Conservation (phyloP, 1,284 basidiomycete species). For the Rhodotorula sp. region DNA sequence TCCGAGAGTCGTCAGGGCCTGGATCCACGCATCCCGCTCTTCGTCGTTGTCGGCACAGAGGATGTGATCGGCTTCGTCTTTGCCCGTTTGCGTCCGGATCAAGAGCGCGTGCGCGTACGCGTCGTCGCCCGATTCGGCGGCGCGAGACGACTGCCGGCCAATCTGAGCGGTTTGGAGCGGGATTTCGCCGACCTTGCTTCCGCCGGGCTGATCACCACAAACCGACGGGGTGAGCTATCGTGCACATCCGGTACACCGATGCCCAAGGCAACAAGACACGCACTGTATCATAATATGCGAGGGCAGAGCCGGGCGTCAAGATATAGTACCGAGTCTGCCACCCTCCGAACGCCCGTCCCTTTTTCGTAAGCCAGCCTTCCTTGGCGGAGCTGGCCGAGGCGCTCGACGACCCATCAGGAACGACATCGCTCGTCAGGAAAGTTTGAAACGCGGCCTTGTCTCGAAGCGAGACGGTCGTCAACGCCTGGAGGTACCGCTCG, state of each 20-base stretch:
- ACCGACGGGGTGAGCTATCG: background rate
- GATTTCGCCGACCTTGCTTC: conserved; percentile 84
- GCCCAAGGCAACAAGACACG: conserved; percentile 50
- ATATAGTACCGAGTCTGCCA: conserved; percentile 97
- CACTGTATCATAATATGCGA: conserved; percentile 93
- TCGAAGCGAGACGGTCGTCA: conserved; percentile 72
- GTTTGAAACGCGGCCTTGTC: conserved; percentile 86
- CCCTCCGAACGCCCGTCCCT: conserved; percentile 86
- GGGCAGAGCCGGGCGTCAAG: conserved; percentile 68
- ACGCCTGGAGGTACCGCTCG: conserved; percentile 81
- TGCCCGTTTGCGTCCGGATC: conserved; percentile 67
- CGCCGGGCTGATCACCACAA: conserved; percentile 65
- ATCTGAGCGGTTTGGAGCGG: conserved; percentile 36
- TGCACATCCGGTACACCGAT: background rate
- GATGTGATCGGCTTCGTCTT: conserved; percentile 76
- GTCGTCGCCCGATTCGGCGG: conserved; percentile 62
- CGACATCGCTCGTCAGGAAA: conserved; percentile 86
- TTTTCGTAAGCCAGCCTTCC: conserved; percentile 94
- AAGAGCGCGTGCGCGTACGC: conserved; percentile 96
- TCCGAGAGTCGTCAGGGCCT: conserved; percentile 68
- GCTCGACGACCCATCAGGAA: conserved; percentile 47
- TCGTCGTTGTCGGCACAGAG: conserved; percentile 92
- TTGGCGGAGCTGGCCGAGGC: conserved; percentile 52
- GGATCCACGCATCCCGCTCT: conserved; percentile 91
- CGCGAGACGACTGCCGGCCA: conserved; percentile 57